Percentiles rank a stretch among this genome's conserved stretches.
phyloP scores from a whole-genome alignment of 257 asterid genomes.

The Solanum pinnatisectum region DNA sequence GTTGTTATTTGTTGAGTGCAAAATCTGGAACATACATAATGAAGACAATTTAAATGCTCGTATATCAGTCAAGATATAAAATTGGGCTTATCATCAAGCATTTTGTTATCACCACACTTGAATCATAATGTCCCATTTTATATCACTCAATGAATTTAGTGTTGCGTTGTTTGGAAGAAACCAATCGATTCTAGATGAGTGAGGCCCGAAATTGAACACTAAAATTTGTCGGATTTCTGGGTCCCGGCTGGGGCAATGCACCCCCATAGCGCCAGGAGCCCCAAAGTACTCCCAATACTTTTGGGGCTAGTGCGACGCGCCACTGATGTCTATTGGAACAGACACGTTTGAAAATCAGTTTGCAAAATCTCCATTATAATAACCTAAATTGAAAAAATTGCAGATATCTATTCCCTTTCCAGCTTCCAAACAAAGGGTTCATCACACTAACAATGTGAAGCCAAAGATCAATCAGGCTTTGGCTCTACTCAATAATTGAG shows the following conservation, averaged over 20 bases:
- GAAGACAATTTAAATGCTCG: constrained; percentile 3
- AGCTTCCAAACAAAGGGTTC: background rate
- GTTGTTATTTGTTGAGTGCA: background rate
- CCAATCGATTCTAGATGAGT: too few relatives aligned
- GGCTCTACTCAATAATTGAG: background rate
- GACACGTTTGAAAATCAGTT: background rate
- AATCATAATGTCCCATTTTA: background rate
- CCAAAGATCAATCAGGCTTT: background rate
- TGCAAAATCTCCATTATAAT: background rate
- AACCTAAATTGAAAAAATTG: background rate
- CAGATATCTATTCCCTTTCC: background rate
- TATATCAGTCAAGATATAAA: background rate
- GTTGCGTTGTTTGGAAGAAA: too few relatives aligned
- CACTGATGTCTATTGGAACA: background rate
- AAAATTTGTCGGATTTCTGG: too few relatives aligned
- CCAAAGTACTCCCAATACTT: too few relatives aligned
- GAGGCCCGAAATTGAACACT: too few relatives aligned
- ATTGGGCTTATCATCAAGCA: background rate
- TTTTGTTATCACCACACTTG: background rate
- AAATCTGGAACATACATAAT: background rate
- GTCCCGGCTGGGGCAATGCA: too few relatives aligned
- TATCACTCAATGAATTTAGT: background rate
- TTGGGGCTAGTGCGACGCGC: too few relatives aligned
- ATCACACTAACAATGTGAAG: background rate
- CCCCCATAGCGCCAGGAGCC: too few relatives aligned